Evolutionary conservation across 345 rosid species (phyloP), one percentile per base, ranked within the genome.

Genomic region (Populus davidiana): DNA sequence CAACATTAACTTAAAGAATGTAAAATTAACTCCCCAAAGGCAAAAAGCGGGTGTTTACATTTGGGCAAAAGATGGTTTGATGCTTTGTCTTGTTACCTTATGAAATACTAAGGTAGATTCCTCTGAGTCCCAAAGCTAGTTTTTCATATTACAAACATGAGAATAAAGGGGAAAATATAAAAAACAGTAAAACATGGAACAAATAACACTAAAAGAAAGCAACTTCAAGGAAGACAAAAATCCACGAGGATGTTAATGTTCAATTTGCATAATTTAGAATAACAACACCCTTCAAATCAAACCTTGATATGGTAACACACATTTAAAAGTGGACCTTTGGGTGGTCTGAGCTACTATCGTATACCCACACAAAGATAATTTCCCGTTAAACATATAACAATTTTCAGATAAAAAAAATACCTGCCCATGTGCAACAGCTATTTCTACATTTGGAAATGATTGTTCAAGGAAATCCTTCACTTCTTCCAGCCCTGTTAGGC

Each of bases 401-500:
- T 33, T 35, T 54, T 39, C 9, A 31, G 18, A 63, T 39, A 61
- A 75, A 77, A 52, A 62, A 72, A 69, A 71, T 85, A 93, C 98
- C 94, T 95, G 90, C 76, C 97, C 99, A 86, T 95, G 98, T 69
- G 97, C 99, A 84, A 92, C 85, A 79, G 97, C 99, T 75, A 93
- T 90, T 70, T 89, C 90, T 80, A 84, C 85, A 85, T 88, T 83
- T 50, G 92, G 91, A 85, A 93, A 93, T 79, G 91, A 86, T 72
- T 85, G 84, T 82, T 89, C 86, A 79, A 95, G 98, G 83, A 90
- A 93, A 77, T 85, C 87, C 91, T 81, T 86, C 78, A 87, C 93
- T 88, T 93, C 94, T 78, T 93, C 96, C 80, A 95, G 95, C 77
- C 99, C 99, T 95, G 88, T 68, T 41, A 77, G 50, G 78, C 80